phyloP scores from a whole-genome alignment of 108 stramenopile species.

The Fistulifera pelliculosa region DNA sequence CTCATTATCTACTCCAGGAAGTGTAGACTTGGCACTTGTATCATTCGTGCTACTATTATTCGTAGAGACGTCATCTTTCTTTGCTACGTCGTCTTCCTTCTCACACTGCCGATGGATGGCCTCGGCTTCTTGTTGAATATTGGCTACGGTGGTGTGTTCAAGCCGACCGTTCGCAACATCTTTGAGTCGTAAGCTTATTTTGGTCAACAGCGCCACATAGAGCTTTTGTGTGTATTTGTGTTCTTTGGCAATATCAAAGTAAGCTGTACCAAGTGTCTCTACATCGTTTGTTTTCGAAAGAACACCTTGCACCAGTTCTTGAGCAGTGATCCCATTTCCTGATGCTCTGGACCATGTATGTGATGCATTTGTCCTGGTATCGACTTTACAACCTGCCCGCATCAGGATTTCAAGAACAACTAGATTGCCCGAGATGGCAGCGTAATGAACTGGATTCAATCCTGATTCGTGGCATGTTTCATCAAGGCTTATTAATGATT shows the following conservation, averaged over 20 bases:
- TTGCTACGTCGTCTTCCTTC: constrained; percentile 2
- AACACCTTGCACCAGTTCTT: constrained; percentile 40
- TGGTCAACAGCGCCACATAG: constrained; percentile 31
- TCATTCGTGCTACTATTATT: no score
- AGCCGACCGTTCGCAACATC: constrained; percentile 21
- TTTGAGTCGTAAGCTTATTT: constrained; percentile 25
- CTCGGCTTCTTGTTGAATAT: constrained; percentile 1
- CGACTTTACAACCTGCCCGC: constrained; percentile 28
- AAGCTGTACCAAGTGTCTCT: constrained; percentile 45
- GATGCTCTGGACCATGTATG: constrained; percentile 35
- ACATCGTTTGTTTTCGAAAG: constrained; percentile 31
- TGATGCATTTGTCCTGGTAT: constrained; percentile 28
- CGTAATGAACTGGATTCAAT: constrained; percentile 75
- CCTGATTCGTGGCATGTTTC: constrained; percentile 61
- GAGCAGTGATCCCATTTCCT: constrained; percentile 45
- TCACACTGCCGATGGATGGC: constrained; percentile 14
- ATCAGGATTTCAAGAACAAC: constrained; percentile 54
- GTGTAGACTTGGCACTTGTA: no score
- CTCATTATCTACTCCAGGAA: background rate
- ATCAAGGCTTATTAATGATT: background rate
- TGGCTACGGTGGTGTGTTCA: background rate
- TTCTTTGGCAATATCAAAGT: constrained; percentile 39
- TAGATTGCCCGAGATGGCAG: constrained; percentile 47
- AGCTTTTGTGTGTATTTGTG: constrained; percentile 25
- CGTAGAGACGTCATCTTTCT: constrained; percentile 8